Evolutionary conservation across 495 filamentous ascomycete species (phyloP), one percentile per base, ranked within the genome.

Genomic region (Talaromyces stipitatus): DNA sequence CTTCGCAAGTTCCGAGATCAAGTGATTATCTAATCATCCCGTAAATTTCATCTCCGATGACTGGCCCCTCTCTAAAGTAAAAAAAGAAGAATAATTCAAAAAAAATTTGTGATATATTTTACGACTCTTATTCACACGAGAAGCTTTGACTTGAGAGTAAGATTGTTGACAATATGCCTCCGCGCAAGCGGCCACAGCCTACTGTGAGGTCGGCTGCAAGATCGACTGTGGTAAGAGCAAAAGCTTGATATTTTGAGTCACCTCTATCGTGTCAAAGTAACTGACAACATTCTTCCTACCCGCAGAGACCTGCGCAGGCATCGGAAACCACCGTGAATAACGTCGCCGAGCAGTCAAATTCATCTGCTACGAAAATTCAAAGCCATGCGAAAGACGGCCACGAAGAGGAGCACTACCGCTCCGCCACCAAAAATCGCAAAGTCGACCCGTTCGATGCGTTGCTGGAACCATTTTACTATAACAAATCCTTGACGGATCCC

Each of bases 391-490:
- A 20, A 18, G 36, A 60, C 52, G 52, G 36, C n/a, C 50, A 58
- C 51, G 51, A 50, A 38, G 22, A 60, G 20, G 56, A 45, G 4
- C 41, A 57, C 29, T 22, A 36, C n/a, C 30, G 23, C 51, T 20
- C 48, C 30, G 58, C 59, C 50, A 56, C 71, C 61, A 66, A 67
- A 61, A 66, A 67, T 46, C 65, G 68, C 22, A 36, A 18, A 54
- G 29, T 24, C 29, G 72, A 79, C 62, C 72, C 73, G 8, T 96
- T 96, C 64, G 88, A 96, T 72, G 90, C 90, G 52, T 82, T 97
- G 12, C 77, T 97, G 41, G 85, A 95, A 72, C 94, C 94, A 0
- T 96, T 97, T 68, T 99, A 99, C 71, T 90, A 92, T 62, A 92
- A 89, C 55, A 99, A 97, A 68, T 85, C 84, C 52, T 73, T 97